Evolutionary conservation across 1,284 basidiomycete species (phyloP).

Genomic region (Cystobasidium slooffiae): DNA sequence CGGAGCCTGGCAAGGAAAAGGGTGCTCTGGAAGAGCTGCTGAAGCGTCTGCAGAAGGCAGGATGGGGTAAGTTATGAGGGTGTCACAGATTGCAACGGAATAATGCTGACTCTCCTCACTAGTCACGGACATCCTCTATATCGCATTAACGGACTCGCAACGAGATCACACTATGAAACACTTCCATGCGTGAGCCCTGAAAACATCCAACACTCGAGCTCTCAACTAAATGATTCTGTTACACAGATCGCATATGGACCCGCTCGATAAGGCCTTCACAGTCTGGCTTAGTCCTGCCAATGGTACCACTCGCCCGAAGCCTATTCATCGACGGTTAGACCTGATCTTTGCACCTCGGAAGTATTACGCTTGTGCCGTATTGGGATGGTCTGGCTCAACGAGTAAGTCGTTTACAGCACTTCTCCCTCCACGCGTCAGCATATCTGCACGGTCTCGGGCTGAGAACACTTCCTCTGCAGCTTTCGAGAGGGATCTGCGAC

Average conservation of each 20-base stretch:
- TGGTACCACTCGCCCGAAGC: conserved; percentile 54
- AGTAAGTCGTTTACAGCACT: not conserved
- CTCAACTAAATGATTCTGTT: not conserved
- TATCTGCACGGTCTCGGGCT: not conserved
- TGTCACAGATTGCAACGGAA: not conserved
- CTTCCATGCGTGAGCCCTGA: conserved; percentile 39
- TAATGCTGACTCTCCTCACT: not conserved
- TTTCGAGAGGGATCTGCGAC: conserved; percentile 76
- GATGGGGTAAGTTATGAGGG: conserved; percentile 16
- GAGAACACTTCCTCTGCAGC: conserved; percentile 57
- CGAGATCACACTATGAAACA: conserved; percentile 37
- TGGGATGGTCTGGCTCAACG: conserved; percentile 67
- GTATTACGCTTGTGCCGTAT: conserved; percentile 75
- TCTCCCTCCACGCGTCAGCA: not conserved
- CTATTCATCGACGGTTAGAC: conserved; percentile 68
- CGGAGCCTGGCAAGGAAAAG: conserved; percentile 55
- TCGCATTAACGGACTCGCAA: conserved; percentile 40
- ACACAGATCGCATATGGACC: conserved; percentile 60
- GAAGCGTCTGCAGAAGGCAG: conserved; percentile 21
- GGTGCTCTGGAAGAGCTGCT: conserved; percentile 33
- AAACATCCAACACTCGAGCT: not conserved
- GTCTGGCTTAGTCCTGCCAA: conserved; percentile 65
- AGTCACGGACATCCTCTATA: conserved; percentile 39
- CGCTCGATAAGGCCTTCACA: conserved; percentile 71
- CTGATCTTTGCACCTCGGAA: conserved; percentile 71